These are phyloP conservation scores for Coemansia sp. DNA, from an alignment of 192 early-diverging fungal species.

Conservation along the genomic window DNA sequence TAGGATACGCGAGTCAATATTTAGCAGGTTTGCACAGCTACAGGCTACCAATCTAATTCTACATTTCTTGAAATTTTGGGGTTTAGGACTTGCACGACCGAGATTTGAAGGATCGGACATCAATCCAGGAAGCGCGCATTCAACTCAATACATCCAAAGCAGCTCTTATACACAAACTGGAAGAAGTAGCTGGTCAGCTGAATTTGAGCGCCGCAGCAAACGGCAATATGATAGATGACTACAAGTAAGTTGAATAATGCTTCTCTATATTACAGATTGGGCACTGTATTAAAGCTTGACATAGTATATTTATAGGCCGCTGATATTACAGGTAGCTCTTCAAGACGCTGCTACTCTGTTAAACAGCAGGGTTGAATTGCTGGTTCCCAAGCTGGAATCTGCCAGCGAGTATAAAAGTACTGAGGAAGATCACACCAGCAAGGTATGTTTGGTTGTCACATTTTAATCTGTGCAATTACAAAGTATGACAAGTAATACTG, in stretches of 20 bases:
- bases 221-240: constrained; percentile 9
- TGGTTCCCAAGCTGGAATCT: neutral
- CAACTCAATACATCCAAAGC: constrained; percentile 4
- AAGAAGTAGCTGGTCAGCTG: constrained; percentile 29
- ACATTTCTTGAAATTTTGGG: neutral
- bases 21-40: neutral
- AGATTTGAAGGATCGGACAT: constrained; percentile 14
- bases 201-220: constrained; percentile 18
- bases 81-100: constrained; percentile 32
- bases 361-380: neutral
- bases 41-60: neutral
- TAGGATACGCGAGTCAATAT: neutral
- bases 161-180: constrained; percentile 27
- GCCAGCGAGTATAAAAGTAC: neutral
- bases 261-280: neutral
- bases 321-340: constrained; percentile 21
- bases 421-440: neutral
- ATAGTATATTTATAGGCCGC: neutral
- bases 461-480: neutral
- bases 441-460: neutral
- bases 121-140: constrained; percentile 4
- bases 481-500: neutral
- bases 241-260: constrained; percentile 10
- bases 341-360: constrained; percentile 21
- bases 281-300: neutral